Evolutionary conservation across 805 yeast species (phyloP).

Genomic region (Yarrowia sp.): DNA sequence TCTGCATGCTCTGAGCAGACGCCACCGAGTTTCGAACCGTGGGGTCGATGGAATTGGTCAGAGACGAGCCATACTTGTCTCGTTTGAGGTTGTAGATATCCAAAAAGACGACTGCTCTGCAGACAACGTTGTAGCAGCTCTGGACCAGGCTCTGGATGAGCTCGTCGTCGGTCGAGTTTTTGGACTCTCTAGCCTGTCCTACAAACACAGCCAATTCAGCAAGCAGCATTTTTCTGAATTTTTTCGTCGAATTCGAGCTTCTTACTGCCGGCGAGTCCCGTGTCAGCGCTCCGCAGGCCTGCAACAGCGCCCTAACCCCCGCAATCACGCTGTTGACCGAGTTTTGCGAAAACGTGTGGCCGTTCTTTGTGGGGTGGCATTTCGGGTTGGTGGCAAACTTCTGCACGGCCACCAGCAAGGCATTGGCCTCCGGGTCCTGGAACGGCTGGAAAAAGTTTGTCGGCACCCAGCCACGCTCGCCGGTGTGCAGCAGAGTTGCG

Average conservation of each 20-base stretch:
- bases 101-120: conserved; percentile 38
- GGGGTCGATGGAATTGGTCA: neutral
- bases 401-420: conserved; percentile 41
- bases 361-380: conserved; percentile 31
- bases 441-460: conserved; percentile 43
- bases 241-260: conserved; percentile 36
- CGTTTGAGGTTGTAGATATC: conserved; percentile 31
- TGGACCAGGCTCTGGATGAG: conserved; percentile 38
- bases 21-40: neutral
- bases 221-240: conserved; percentile 40
- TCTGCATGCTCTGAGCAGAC: conserved; percentile 2
- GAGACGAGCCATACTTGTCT: conserved; percentile 10
- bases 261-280: conserved; percentile 39
- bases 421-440: conserved; percentile 40
- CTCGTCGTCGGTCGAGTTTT: conserved; percentile 36
- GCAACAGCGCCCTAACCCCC: conserved; percentile 42
- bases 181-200: conserved; percentile 40
- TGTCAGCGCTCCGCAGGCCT: conserved; percentile 39
- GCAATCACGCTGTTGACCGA: conserved; percentile 42
- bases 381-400: conserved; percentile 40
- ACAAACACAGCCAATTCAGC: conserved; percentile 44
- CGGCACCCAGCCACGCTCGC: conserved; percentile 46
- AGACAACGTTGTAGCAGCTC: conserved; percentile 38
- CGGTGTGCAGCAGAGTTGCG: conserved; percentile 41
- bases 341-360: conserved; percentile 38